Conservation (phyloP, 2,329 filamentous ascomycete species). For the Aspergillus clavatus region DNA sequence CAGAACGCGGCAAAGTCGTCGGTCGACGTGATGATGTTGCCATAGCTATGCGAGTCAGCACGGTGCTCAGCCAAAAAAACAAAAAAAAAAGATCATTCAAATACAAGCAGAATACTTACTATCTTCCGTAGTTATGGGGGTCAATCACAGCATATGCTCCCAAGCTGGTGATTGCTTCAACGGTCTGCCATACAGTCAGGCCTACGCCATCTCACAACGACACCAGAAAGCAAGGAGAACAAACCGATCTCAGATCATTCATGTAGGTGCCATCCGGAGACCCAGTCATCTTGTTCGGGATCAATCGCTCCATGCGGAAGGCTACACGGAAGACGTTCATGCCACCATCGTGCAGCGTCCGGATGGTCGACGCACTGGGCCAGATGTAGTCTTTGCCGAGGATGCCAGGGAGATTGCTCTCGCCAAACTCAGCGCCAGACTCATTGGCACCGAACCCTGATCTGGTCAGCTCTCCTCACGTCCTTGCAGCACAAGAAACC, state of each 20-base stretch:
- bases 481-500: background rate
- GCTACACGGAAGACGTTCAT: slow-evolving; percentile 56
- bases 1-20: slow-evolving; percentile 56
- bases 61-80: background rate
- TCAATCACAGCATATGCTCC: slow-evolving; percentile 54
- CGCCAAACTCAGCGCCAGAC: slow-evolving; percentile 63
- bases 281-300: slow-evolving; percentile 43
- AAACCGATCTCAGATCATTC: slow-evolving; percentile 32
- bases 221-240: background rate
- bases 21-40: slow-evolving; percentile 35
- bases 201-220: background rate
- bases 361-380: slow-evolving; percentile 49
- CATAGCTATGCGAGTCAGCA: slow-evolving; percentile 7
- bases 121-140: slow-evolving; percentile 57
- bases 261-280: slow-evolving; percentile 42
- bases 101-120: too few relatives aligned
- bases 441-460: slow-evolving; percentile 49
- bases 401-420: slow-evolving; percentile 51
- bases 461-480: too few relatives aligned
- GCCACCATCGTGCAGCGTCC: slow-evolving; percentile 49
- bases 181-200: slow-evolving; percentile 22
- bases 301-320: slow-evolving; percentile 54
- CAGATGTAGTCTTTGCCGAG: slow-evolving; percentile 59
- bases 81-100: too few relatives aligned
- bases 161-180: slow-evolving; percentile 38